Evolutionary conservation across 2,329 filamentous ascomycete species (phyloP).

Genomic region (Fusarium sp.): DNA sequence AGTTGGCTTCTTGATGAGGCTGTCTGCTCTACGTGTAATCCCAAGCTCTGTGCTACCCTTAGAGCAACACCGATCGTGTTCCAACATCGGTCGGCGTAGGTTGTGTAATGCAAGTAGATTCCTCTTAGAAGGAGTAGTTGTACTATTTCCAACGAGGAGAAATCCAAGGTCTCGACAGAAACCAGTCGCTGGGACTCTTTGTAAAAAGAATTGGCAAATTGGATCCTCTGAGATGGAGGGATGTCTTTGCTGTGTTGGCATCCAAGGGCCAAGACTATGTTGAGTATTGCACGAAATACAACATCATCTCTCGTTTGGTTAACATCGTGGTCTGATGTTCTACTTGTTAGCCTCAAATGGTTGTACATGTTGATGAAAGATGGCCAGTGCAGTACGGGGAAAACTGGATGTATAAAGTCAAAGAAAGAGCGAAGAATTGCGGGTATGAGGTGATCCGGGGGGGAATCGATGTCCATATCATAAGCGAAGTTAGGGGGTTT

Average conservation of each 20-base stretch:
- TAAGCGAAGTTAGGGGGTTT: not conserved
- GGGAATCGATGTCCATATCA: not conserved
- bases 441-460: not conserved
- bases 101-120: not conserved
- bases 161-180: slow-evolving; percentile 1
- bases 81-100: not conserved
- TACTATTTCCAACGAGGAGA: not conserved
- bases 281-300: not conserved
- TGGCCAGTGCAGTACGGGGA: not conserved
- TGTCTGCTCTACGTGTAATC: not conserved
- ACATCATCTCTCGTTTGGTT: not conserved
- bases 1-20: not conserved
- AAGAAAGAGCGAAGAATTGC: not conserved
- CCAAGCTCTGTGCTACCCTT: not conserved
- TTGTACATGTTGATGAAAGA: not conserved
- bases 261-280: slow-evolving; percentile 1
- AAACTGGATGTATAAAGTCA: not conserved
- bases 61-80: not conserved
- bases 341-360: not conserved
- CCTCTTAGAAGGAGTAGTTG: not conserved
- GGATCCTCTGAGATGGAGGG: not conserved
- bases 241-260: not conserved
- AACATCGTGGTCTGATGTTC: not conserved
- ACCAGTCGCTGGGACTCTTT: not conserved
- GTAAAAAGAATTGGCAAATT: not conserved